Evolutionary conservation across 2,329 filamentous ascomycete species (phyloP), one percentile per base, ranked within the genome.

Genomic region (Penicillium sp.): DNA sequence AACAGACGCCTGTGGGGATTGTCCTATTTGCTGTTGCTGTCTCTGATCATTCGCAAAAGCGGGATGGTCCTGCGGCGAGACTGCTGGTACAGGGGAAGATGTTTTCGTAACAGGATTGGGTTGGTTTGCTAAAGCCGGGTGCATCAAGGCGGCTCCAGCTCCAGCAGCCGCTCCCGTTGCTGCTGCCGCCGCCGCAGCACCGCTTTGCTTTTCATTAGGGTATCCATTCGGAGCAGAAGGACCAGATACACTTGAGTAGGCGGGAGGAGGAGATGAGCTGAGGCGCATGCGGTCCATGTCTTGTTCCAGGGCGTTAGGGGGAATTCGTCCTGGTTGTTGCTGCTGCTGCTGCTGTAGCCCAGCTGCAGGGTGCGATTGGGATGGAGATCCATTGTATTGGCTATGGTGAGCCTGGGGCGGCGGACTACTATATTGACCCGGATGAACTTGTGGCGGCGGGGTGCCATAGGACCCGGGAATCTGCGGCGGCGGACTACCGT

Each of bases 41-140:
- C 81, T 80, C 33, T 78, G 77, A 59, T 95, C 88, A 61, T 95
- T 95, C 43, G 90, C 88, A 72, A 95, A 95, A 1, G 91, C 91
- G 33, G 90, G 90, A 69, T 96, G 90, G 19, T 82, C 81, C 60
- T 71, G 69, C 26, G 68, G 62, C 37, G 74, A 70, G 24, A 66
- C 63, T 13, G 64, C 56, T 4, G 65, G 61, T 8, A 58, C 53
- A 17, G 61, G 53, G 49, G 63, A 57, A 15, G 59, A 48, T n/a
- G 60, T 46, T 10, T 55, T 53, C 19, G 54, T 55, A 43, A 56
- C 55, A 50, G 34, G 57, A 48, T 49, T 66, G 53, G 31, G 55
- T 45, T 47, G 54, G 15, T 51, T 57, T 7, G 34, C 43, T 17
- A 55, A 55, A 7, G 64, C 63, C 8, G 64, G 64, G 44, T 69